These are phyloP conservation scores for Neofusicoccum ribis DNA, from an alignment of 2,329 filamentous ascomycete genomes.

Conservation along the genomic window DNA sequence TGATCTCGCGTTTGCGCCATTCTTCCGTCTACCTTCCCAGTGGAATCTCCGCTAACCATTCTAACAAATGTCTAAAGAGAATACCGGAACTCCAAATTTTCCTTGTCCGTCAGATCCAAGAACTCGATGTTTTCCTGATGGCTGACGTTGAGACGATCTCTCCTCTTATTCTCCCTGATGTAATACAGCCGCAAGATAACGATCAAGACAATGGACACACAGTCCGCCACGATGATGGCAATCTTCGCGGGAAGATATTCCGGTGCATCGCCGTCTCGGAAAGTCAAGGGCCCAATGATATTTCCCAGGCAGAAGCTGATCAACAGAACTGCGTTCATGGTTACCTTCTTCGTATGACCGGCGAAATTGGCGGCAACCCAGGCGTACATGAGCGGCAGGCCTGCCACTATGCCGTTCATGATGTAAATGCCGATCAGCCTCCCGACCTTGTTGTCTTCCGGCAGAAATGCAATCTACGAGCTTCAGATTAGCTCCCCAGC, in stretches of 20 bases:
- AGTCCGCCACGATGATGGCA: conserved; percentile 39
- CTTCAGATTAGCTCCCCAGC: conserved; percentile 15
- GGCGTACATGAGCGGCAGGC: conserved; percentile 25
- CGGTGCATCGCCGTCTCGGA: conserved; percentile 29
- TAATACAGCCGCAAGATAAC: conserved; percentile 26
- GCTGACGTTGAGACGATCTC: conserved; percentile 23
- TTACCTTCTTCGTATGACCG: conserved; percentile 41
- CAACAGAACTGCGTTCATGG: conserved; percentile 36
- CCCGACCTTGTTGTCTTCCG: conserved; percentile 22
- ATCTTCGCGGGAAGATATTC: conserved; percentile 44
- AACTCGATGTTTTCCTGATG: conserved; percentile 26
- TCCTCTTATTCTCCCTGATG: conserved; percentile 33
- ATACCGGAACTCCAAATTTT: conserved; percentile 28
- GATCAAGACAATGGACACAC: conserved; percentile 33
- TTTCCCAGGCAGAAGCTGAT: conserved; percentile 45
- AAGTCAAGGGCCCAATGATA: conserved; percentile 42
- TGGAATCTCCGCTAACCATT: too few species aligned
- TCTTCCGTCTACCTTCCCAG: too few species aligned
- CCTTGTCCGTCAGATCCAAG: conserved; percentile 18
- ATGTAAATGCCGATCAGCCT: conserved; percentile 27
- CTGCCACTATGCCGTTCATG: conserved; percentile 25
- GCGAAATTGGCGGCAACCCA: conserved; percentile 27
- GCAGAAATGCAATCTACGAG: conserved; percentile 24
- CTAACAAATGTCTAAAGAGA: background rate
- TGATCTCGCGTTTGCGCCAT: too few species aligned